Evolutionary conservation across 1,284 basidiomycete species (phyloP), one percentile per base, ranked within the genome.

Genomic region (Apiotrichum gamsii): DNA sequence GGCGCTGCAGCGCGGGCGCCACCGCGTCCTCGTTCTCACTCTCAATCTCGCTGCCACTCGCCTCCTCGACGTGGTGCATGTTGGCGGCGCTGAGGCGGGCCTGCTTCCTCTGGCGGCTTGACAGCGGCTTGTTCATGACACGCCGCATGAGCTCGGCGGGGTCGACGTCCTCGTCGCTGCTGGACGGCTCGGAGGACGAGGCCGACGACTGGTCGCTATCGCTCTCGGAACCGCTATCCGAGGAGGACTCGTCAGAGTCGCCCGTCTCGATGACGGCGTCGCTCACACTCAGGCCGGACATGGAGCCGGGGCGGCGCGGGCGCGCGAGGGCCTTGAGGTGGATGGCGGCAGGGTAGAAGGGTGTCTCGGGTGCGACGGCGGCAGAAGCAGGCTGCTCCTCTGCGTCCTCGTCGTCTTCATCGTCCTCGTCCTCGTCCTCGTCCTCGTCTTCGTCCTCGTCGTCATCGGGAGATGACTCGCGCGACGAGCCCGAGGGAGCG

Each of bases 261-360:
- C 52, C 60, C 2, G 66, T 69, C 50, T 69, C 66, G 33, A 69
- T 67, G 20, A 64, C 51, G 0, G 66, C 66, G 42, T 69, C 66
- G 15, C 64, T 67, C 14, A 63, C 64, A 49, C 66, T 69, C 4
- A 66, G 47, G 2, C 62, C 61, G 10, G 66, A 67, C 20, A 57
- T 43, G 15, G 65, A 67, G 1, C 63, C 63, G 0, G 65, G 52
- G 19, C 60, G 58, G 18, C 54, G 54, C 10, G 53, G 37, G 29
- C 49, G 43, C 5, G 53, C 49, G 3, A 62, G 44, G 0, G 64
- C 65, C 51, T 58, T 61, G 9, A 52, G 54, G 29, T 59, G 57
- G 4, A 67, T 55, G 4, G 59, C 52, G 5, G 54, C 54, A 2
- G 60, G 48, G 19, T 44, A 39, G 23, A 34, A 52, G 5, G 51